Percentiles rank a stretch among this genome's conserved stretches.
Evolutionary conservation across 768 basidiomycete genomes (phyloP).

Genomic region (Auricularia sp.): DNA sequence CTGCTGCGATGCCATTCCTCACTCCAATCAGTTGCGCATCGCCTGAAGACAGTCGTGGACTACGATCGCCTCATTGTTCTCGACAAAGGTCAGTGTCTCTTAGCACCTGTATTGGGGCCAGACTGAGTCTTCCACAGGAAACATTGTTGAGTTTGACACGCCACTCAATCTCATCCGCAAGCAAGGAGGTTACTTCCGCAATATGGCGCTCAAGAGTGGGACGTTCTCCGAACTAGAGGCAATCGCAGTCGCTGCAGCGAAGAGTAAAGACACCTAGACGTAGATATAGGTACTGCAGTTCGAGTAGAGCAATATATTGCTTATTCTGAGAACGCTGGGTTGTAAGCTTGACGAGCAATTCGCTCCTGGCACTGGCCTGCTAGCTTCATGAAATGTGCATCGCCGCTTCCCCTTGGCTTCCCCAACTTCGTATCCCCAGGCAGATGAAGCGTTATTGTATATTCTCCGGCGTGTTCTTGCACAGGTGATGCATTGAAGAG

Average conservation of each 20-base stretch:
- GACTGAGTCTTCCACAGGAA: conserved; percentile 26
- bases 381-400: too few relatives aligned
- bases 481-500: too few relatives aligned
- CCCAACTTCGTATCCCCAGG: too few relatives aligned
- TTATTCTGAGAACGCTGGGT: too few relatives aligned
- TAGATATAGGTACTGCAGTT: too few relatives aligned
- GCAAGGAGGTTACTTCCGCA: conserved; percentile 38
- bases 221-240: conserved; percentile 13
- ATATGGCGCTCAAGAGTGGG: conserved; percentile 41
- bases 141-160: conserved; percentile 39
- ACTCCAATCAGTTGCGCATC: conserved; percentile 47
- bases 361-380: too few relatives aligned
- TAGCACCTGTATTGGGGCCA: too few relatives aligned
- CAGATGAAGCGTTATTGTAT: too few relatives aligned
- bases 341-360: too few relatives aligned
- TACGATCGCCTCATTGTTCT: conserved; percentile 71
- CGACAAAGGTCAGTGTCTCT: conserved; percentile 31
- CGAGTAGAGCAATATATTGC: too few relatives aligned
- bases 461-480: too few relatives aligned
- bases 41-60: conserved; percentile 69
- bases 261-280: not conserved
- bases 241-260: conserved; percentile 4
- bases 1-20: conserved; percentile 2
- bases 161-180: conserved; percentile 38
- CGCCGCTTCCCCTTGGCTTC: too few relatives aligned